Evolutionary conservation across 495 filamentous ascomycete species (phyloP), one percentile per base, ranked within the genome.

Genomic region (Podospora appendiculata): DNA sequence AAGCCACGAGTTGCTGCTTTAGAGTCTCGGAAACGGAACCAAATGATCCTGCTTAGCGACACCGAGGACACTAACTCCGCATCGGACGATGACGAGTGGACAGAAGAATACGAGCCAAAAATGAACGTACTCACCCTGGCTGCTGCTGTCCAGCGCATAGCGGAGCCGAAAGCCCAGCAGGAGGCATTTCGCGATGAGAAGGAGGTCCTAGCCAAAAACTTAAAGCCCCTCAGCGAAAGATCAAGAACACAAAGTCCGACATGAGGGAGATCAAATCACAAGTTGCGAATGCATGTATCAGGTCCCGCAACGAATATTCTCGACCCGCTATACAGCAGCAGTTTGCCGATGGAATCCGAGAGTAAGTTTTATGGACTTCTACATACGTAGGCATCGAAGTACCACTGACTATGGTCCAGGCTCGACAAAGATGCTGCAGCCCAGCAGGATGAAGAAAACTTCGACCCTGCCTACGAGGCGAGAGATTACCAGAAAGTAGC

Each of bases 401-500:
- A 16, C 40, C 16, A 32, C 38, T 25, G 41, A 45, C 46, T 6
- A 19, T 45, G 3, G 18, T 9, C 7, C 32, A 64, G 58, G 35
- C 18, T 66, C 1, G 57, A 65, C 11, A 12, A 52, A n/a, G 62
- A 59, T 2, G 41, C 39, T n/a, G 54, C 55, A 5, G 39, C 43
- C 3, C 11, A 38, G 2, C 38, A 33, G 1, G 48, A 61, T 17
- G 55, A 56, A 6, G 58, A 54, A 0, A 12, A 32, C 0, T 57
- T 55, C 18, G 57, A 66, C 17, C 74, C 73, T 0, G 62, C 67
- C 6, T 48, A 63, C 0, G 69, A 73, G 5, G 40, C 60, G 33
- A 64, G 80, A n/a, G 79, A 85, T 53, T 86, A 87, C 51, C 63
- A 73, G 1, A 61, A 79, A 43, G 59, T 85, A 6, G 80, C 79